Evolutionary conservation across 2,329 filamentous ascomycete species (phyloP).

Genomic region (Arthroderma sp.): DNA sequence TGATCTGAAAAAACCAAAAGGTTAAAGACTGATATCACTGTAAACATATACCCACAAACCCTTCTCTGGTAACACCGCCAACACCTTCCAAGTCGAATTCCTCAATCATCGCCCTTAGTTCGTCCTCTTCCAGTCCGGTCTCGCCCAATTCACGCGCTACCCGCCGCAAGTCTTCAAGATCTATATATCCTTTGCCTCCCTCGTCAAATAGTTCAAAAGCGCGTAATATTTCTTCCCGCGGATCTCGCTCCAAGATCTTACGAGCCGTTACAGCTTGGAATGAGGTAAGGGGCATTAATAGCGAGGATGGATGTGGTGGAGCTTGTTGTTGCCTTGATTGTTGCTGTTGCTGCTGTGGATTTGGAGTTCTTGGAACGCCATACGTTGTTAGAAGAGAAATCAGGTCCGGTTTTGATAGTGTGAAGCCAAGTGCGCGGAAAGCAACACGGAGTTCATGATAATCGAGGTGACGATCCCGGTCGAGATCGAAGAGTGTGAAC

Average conservation of each 20-base stretch:
- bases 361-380: conserved; percentile 49
- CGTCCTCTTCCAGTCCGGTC: conserved; percentile 73
- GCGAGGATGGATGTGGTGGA: conserved; percentile 49
- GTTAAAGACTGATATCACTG: conserved; percentile 34
- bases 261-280: conserved; percentile 69
- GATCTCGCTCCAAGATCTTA: conserved; percentile 70
- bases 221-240: conserved; percentile 76
- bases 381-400: conserved; percentile 68
- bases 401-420: conserved; percentile 75
- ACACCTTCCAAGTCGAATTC: conserved; percentile 94
- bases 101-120: conserved; percentile 91
- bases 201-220: conserved; percentile 91
- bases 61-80: conserved; percentile 56
- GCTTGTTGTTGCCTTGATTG: conserved; percentile 27
- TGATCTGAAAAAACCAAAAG: neutral
- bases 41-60: conserved; percentile 56
- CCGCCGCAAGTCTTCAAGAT: conserved; percentile 70
- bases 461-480: conserved; percentile 87
- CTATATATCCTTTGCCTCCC: conserved; percentile 82
- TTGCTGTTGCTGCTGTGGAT: conserved; percentile 37
- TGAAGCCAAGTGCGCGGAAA: conserved; percentile 88
- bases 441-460: conserved; percentile 98
- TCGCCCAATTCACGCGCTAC: conserved; percentile 88
- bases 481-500: conserved; percentile 93
- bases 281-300: conserved; percentile 59